Evolutionary conservation across 371 early-diverging fungal genomes (phyloP), one percentile per base, ranked within the genome.

Genomic region (Cokeromyces recurvatus): DNA sequence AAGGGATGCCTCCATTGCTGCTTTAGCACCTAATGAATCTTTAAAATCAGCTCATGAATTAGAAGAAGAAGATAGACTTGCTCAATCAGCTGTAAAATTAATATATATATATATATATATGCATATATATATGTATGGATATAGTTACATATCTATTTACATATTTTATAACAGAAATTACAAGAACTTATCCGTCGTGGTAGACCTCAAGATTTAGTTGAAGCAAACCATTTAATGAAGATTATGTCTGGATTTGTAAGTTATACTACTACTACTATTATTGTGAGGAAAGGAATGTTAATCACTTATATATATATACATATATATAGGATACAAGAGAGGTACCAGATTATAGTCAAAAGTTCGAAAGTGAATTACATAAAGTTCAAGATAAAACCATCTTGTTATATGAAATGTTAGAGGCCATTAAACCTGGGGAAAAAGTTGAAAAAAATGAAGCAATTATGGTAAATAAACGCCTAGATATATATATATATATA

Each of bases 151-250:
- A 5, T 37, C 19, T 7, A 37, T 29, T 42, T 2, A n/a, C 7
- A 6, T 14, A 34, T 43, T 20, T 38, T 10, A 16, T 20, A 19
- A 4, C 59, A 89, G 85, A 96, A 96, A 87, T 61, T 98, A 44
- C 95, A 98, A 78, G 98, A 96, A 55, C 77, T 97, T 16, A 84
- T 97, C 46, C 84, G 98, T n/a, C 75, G 92, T 27, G 97, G 94
- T n/a, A 84, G 92, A 38, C 96, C 97, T 14, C 86, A 90, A 25
- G 97, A 95, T 65, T 69, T 98, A 31, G 86, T 85, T 23, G 94
- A 94, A 57, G 98, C 98, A 0, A 97, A 98, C 50, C 89, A 89
- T 41, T 64, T 98, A 47, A 96, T 98, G 89, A 96, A 98, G 64
- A 77, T 94, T 34, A 91, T 98, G 84, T 84, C 97, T 3, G 98